These are phyloP conservation scores for Colletotrichum chrysophilum DNA, from an alignment of 2,329 filamentous ascomycete species.

Conservation along the genomic window DNA sequence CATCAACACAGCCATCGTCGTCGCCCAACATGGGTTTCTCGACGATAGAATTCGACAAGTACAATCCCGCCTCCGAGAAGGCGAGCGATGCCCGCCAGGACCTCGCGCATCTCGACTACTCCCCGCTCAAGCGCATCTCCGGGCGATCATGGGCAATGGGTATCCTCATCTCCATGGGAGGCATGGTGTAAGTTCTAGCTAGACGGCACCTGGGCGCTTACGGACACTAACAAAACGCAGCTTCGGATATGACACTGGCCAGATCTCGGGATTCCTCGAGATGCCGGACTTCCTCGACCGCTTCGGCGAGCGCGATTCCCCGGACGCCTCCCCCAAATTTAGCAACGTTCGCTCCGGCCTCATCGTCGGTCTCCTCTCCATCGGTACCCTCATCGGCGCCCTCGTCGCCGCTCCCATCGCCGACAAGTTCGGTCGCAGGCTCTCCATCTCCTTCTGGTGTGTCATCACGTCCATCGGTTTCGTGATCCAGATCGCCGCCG, in stretches of 20 bases:
- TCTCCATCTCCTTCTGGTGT: slow-evolving; percentile 66
- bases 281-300: slow-evolving; percentile 61
- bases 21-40: slow-evolving; percentile 25
- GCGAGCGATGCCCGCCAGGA: slow-evolving; percentile 34
- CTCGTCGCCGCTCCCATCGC: slow-evolving; percentile 65
- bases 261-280: slow-evolving; percentile 61
- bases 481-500: slow-evolving; percentile 68
- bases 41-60: slow-evolving; percentile 46
- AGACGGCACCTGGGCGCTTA: fast-evolving
- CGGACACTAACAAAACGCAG: slow-evolving; percentile 23
- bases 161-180: slow-evolving; percentile 49
- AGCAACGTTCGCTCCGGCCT: slow-evolving; percentile 60
- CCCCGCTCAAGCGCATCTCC: slow-evolving; percentile 45
- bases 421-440: slow-evolving; percentile 68
- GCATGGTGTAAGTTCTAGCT: slow-evolving; percentile 41
- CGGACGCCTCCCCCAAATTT: slow-evolving; percentile 48
- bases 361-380: slow-evolving; percentile 63
- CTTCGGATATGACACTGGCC: slow-evolving; percentile 56
- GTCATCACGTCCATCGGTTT: slow-evolving; percentile 69
- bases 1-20: not conserved
- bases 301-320: slow-evolving; percentile 47
- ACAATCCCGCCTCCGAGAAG: slow-evolving; percentile 45
- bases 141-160: slow-evolving; percentile 41
- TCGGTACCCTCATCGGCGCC: slow-evolving; percentile 66
- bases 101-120: slow-evolving; percentile 47